Conservation (phyloP, 768 basidiomycete species). For the Boletus sp. region DNA sequence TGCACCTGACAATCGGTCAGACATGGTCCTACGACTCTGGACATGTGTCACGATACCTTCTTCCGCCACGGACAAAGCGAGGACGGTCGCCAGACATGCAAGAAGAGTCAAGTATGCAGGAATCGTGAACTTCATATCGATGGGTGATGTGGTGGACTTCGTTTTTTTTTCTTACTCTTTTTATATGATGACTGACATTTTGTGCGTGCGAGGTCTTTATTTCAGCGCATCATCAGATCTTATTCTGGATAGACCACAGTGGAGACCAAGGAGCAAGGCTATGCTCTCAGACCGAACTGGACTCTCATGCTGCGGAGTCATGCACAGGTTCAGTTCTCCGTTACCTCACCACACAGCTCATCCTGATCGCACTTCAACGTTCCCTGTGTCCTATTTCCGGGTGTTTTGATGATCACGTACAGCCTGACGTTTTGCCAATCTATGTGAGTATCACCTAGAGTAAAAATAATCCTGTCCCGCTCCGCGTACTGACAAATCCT, state of each 20-base stretch:
- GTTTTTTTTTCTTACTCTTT: not conserved
- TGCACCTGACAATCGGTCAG: not conserved
- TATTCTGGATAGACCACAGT: not conserved
- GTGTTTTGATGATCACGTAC: not conserved
- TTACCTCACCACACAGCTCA: not conserved
- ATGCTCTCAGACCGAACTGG: not conserved
- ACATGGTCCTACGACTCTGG: too few relatives aligned
- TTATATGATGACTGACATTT: not conserved
- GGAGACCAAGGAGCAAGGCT: not conserved
- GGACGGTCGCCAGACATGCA: not conserved
- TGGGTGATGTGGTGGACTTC: not conserved
- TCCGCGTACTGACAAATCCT: too few relatives aligned
- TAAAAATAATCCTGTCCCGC: not conserved
- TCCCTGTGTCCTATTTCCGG: not conserved
- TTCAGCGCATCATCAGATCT: not conserved
- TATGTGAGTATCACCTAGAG: not conserved
- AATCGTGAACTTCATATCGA: not conserved
- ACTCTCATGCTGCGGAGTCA: too few relatives aligned
- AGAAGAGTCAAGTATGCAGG: not conserved
- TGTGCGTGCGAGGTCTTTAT: too few relatives aligned
- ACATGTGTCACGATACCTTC: not conserved
- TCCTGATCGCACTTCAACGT: not conserved
- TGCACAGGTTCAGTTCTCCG: not conserved
- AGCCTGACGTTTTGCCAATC: not conserved
- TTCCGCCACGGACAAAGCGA: not conserved